Percentiles rank a stretch among this genome's conserved stretches.
Evolutionary conservation across 1,139 yeast genomes (phyloP).

Genomic region (Zygotorulaspora mrakii): DNA sequence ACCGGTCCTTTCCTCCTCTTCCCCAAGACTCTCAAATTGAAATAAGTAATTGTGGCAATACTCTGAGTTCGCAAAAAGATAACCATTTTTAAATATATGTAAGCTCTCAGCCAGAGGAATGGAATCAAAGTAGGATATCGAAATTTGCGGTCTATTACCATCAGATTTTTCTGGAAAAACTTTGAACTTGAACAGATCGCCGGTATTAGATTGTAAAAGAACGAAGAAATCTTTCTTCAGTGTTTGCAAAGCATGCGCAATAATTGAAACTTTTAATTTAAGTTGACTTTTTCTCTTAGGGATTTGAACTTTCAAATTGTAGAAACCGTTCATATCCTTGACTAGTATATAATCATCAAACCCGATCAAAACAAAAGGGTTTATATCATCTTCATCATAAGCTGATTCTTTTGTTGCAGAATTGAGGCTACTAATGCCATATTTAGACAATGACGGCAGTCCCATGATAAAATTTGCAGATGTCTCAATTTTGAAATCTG

Average conservation of each 20-base stretch:
- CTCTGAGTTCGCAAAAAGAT: slow-evolving; percentile 63
- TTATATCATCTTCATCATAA: slow-evolving; percentile 44
- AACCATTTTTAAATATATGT: slow-evolving; percentile 70
- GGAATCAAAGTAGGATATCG: slow-evolving; percentile 71
- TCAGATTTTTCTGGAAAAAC: slow-evolving; percentile 44
- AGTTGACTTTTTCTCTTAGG: slow-evolving; percentile 44
- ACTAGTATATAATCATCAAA: slow-evolving; percentile 46
- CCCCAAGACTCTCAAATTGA: slow-evolving; percentile 77
- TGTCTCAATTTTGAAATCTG: slow-evolving; percentile 42
- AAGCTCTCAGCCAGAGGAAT: slow-evolving; percentile 56
- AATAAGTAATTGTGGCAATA: slow-evolving; percentile 60
- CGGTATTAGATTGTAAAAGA: slow-evolving; percentile 65
- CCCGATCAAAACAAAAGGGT: slow-evolving; percentile 55
- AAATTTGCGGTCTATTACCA: slow-evolving; percentile 38
- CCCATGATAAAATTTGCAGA: slow-evolving; percentile 40
- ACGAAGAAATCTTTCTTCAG: slow-evolving; percentile 62
- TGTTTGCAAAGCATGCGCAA: slow-evolving; percentile 60
- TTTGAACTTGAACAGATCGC: slow-evolving; percentile 74
- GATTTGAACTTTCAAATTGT: slow-evolving; percentile 44
- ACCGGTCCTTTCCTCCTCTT: slow-evolving; percentile 42
- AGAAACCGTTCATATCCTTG: slow-evolving; percentile 39
- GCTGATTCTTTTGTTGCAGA: slow-evolving; percentile 8
- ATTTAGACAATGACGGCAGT: slow-evolving; percentile 29
- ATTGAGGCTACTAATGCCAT: slow-evolving; percentile 19
- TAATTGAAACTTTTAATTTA: slow-evolving; percentile 33